Conservation (phyloP, 2,329 filamentous ascomycete species). For the Pleurostoma richardsiae region DNA sequence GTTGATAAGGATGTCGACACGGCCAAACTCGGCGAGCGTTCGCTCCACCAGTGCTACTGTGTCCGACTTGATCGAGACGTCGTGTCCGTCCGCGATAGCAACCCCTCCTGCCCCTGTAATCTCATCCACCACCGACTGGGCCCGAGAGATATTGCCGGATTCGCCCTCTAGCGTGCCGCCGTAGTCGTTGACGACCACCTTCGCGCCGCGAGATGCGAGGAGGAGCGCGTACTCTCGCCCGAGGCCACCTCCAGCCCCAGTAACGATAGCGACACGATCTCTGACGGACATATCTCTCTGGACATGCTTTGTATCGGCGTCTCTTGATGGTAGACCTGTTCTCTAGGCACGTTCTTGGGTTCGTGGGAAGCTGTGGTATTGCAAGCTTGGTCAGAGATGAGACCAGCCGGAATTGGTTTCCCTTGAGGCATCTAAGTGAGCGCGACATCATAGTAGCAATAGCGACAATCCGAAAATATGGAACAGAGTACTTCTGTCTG, state of each 20-base stretch:
- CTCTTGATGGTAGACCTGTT: too few species aligned
- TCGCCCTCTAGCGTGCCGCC: constrained; percentile 9
- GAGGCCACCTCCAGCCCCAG: constrained; percentile 26
- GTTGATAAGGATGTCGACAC: constrained; percentile 35
- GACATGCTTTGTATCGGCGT: too few species aligned
- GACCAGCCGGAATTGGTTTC: too few species aligned
- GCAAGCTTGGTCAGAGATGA: too few species aligned
- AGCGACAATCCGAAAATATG: too few species aligned
- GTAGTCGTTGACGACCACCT: constrained; percentile 27
- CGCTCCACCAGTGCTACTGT: constrained; percentile 1
- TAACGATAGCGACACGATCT: constrained; percentile 16
- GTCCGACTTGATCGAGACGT: constrained; percentile 9
- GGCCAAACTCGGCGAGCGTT: background rate
- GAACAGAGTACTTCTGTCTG: too few species aligned
- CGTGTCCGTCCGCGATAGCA: constrained; percentile 11
- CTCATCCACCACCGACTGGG: constrained; percentile 10
- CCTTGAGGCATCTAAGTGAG: too few species aligned
- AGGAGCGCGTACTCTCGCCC: constrained; percentile 23
- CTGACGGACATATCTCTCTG: too few species aligned
- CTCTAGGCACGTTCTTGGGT: too few species aligned
- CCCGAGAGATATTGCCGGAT: too few species aligned
- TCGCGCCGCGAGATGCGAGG: constrained; percentile 24
- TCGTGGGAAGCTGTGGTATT: too few species aligned
- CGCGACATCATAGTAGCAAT: too few species aligned
- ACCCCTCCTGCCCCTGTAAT: constrained; percentile 9